Base-by-base conservation (phyloP, 2,329 filamentous ascomycete genomes). In the Scedosporium boydii region DNA sequence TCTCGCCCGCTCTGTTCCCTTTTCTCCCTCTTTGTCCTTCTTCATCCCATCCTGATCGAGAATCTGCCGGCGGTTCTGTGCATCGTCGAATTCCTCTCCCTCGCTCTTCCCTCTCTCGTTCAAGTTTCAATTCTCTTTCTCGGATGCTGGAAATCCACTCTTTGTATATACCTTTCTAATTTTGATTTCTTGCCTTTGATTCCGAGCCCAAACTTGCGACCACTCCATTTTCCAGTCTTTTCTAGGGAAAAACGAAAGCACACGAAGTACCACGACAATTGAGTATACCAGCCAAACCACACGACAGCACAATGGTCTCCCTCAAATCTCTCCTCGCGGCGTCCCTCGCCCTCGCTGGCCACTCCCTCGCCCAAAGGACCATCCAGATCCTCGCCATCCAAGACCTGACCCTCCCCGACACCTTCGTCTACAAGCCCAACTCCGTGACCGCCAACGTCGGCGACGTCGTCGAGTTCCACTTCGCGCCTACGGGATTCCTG, bases 381-480 rank as follows among this genome's bases (percentile, higher is more conserved):
- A 67, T 70, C 65, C 58, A 71, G 18, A 69, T 82, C 61, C 72
- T 77, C 64, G 78, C 80, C 26, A 77, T 77, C 64, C 72, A 77
- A 64, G 71, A 74, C 46, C 61, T 63, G 55, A 58, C 16, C 21
- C 51, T 58, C 9, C 14, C 27, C 18, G 60, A 62, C 41, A 75
- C 74, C 6, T 66, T 81, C 41, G 69, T 65, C 34, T 83, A 81
- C 70, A 71, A 67, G 10, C 81, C 81, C 1, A 71, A 76, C 63
- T 75, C 73, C 27, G 66, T 82, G 63, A 72, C 69, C 27, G 80
- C 80, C 21, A 65, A 71, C 42, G 65, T 73, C 10, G 82, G 81
- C 63, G 80, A 81, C 66, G 73, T 76, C 57, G 71, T 84, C 62
- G 78, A 82, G 68, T 83, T 84, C 71, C 78, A 82, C 67, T 84